Conservation (phyloP, 208 protist species). For the Acanthamoeba rhysodes region DNA sequence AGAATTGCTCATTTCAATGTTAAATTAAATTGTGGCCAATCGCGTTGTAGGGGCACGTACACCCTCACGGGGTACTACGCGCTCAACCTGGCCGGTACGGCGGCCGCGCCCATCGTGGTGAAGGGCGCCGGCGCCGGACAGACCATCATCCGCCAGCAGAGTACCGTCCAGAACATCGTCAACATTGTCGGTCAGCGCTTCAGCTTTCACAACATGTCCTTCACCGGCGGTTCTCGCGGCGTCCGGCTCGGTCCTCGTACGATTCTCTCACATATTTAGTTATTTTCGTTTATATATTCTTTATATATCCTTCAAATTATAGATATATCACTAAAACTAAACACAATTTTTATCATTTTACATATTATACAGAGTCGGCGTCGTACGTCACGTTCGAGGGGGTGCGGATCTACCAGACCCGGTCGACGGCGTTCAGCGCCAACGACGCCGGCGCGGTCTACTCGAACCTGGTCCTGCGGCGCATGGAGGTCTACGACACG, state of each 20-base stretch:
- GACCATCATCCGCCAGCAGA: background rate
- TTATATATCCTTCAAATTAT: too few species aligned
- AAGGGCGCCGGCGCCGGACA: background rate
- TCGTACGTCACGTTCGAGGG: background rate
- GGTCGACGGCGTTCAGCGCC: background rate
- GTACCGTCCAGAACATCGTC: background rate
- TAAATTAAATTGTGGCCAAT: background rate
- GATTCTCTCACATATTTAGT: background rate
- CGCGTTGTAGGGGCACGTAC: background rate
- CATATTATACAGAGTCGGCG: background rate
- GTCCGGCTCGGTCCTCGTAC: background rate
- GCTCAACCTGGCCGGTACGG: background rate
- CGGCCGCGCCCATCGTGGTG: background rate
- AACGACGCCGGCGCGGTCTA: background rate
- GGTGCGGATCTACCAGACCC: background rate
- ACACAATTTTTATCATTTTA: background rate
- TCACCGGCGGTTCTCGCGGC: background rate
- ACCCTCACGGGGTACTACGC: background rate
- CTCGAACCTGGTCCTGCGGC: background rate
- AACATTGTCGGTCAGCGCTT: background rate
- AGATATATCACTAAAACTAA: too few species aligned
- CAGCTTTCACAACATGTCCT: constrained; percentile 39
- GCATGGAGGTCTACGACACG: constrained; percentile 44
- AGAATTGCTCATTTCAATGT: background rate
- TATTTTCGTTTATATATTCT: too few species aligned